Evolutionary conservation across 2,329 filamentous ascomycete species (phyloP), one percentile per base, ranked within the genome.

Genomic region (Chrysoporthe puriensis): DNA sequence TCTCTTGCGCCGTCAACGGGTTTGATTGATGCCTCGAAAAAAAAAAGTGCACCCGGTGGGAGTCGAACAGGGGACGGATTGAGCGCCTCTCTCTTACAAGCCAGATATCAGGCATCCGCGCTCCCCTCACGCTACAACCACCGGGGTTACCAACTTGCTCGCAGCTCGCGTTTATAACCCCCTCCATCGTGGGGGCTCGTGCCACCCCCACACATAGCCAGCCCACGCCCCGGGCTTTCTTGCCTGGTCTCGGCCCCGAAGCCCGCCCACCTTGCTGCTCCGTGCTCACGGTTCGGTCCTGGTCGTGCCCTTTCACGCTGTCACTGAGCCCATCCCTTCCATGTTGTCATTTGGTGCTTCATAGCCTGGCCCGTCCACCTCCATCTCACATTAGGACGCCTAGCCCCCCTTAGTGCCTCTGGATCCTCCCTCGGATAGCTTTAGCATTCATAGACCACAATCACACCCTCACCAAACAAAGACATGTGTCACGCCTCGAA

Each of bases 21-120:
- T 32, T 54, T 54, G 50, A 14, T 54, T 54, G 50, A 54, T 54
- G 50, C 50, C 50, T 54, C 21, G 21, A 54, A 54, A 54, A 11
- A 4, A 11, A 54, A 54, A 54, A 11, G 13, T 54, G 50, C 26
- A 54, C 26, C 26, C 26, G 50, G 26, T 21, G 26, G 32, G 21
- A 32, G 26, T 54, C 50, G 13, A 54, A 5, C 9, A 11, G 32
- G 26, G 26, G 26, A 9, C 36, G 4, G 36, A 9, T 40, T 40
- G 36, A 9, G 36, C 9, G 36, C 36, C 36, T 40, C 36, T 40
- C 36, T 40, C 36, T 40, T 40, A 40, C 9, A 40, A 40, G 36
- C 36, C 36, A 40, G 36, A 40, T 40, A 40, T 9, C 36, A 40
- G 36, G 36, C 36, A 40, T 9, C 50, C 26, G 50, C 13, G 14